Base-by-base conservation (phyloP, 1,284 basidiomycete species). In the Pseudozyma sp. region DNA sequence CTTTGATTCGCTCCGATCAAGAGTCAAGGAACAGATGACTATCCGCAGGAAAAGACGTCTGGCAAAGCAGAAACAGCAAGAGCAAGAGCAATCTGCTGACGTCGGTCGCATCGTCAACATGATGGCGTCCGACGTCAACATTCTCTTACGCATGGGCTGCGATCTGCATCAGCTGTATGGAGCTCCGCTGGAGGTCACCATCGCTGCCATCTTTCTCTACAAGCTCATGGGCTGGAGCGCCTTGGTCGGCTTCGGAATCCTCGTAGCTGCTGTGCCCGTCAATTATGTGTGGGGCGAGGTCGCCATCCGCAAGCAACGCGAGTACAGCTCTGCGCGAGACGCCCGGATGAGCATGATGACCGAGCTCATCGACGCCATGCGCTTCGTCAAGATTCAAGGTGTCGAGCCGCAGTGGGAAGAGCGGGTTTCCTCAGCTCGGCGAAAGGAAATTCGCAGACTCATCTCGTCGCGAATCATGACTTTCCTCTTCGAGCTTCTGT, bases 321-420 rank as follows among this genome's bases (percentile, higher is more conserved):
- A 8, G 84, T 92, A 29, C 86, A 91, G 44, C 47, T 87, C 89
- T 10, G 90, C 93, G 0, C 87, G 92, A 9, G 94, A 97, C 81
- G 90, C 90, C 80, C 88, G 94, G 2, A 94, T 97, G 89, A 88
- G 87, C 0, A 90, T 93, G 16, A 85, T 97, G 77, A 94, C 91
- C 64, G 94, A 97, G 84, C 87, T 97, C 16, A 43, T 50, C 40
- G 76, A 67, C 54, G 91, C 89, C 86, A 87, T 92, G 70, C 92
- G 92, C 79, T 92, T 94, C 80, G 91, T 94, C 86, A 94, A 94
- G 63, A 65, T 51, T 40, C 66, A 75, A 39, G 72, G 76, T 9
- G 60, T 71, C 24, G 78, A 75, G 39, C 47, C 52, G 6, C 58
- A 68, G 14, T 84, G 78, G 77, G 68, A 75, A 31, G 45, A 57